Evolutionary conservation across 768 basidiomycete species (phyloP).

Genomic region (Suillus subaureus): DNA sequence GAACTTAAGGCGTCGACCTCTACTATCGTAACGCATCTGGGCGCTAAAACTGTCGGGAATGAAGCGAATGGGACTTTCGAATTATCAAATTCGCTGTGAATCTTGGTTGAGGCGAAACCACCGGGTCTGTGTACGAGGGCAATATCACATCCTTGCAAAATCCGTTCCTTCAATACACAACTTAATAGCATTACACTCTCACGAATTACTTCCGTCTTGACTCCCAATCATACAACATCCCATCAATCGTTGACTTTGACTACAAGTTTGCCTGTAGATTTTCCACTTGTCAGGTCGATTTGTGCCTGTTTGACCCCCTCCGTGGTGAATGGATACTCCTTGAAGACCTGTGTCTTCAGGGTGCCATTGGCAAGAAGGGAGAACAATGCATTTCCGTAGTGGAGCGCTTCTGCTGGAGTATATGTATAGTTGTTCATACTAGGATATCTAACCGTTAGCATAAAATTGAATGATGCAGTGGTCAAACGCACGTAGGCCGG

Average conservation of each 20-base stretch:
- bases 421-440: slow-evolving; percentile 74
- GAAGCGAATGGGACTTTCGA: background rate
- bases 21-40: no score
- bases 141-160: background rate
- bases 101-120: background rate
- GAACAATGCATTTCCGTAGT: slow-evolving; percentile 71
- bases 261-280: slow-evolving; percentile 85
- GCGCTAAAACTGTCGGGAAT: background rate
- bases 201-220: background rate
- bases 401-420: slow-evolving; percentile 70
- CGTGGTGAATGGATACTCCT: slow-evolving; percentile 82
- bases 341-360: slow-evolving; percentile 67
- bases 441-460: slow-evolving; percentile 16
- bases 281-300: slow-evolving; percentile 71
- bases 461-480: background rate
- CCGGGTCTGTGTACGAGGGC: background rate
- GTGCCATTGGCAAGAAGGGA: slow-evolving; percentile 56
- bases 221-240: background rate
- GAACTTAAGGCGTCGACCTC: no score
- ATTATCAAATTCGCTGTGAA: background rate
- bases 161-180: background rate
- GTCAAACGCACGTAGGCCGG: slow-evolving; percentile 66
- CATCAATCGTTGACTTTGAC: slow-evolving; percentile 56
- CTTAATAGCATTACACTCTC: background rate
- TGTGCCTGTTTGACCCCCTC: slow-evolving; percentile 82